Percentiles rank a stretch among this genome's conserved stretches.
Conservation (phyloP, 192 early-diverging fungal genomes). For the Entophlyctis luteolus region DNA sequence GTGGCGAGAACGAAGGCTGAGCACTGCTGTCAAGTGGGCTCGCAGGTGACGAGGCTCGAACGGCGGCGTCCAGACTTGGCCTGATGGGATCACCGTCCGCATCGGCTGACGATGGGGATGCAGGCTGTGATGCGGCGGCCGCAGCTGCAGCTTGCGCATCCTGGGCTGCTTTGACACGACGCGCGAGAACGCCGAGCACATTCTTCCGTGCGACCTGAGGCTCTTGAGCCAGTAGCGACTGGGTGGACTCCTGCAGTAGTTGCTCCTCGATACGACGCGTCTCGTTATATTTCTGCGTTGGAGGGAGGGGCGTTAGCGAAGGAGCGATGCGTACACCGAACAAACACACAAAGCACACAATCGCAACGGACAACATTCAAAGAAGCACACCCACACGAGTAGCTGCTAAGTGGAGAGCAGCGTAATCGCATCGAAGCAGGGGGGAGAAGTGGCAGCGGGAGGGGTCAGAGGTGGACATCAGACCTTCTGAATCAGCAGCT, state of each 20-base stretch:
- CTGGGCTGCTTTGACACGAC: background rate
- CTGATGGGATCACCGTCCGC: background rate
- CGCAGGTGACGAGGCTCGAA: too few relatives aligned
- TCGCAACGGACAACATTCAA: too few relatives aligned
- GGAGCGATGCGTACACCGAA: too few relatives aligned
- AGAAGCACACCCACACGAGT: too few relatives aligned
- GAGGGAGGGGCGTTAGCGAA: too few relatives aligned
- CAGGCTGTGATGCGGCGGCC: too few relatives aligned
- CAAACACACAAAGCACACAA: too few relatives aligned
- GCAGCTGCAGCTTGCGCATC: background rate
- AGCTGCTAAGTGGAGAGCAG: too few relatives aligned
- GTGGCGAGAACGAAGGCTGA: too few relatives aligned
- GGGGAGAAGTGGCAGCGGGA: background rate
- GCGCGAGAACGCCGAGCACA: background rate
- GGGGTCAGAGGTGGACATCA: background rate
- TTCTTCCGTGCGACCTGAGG: background rate
- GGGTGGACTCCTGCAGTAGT: background rate
- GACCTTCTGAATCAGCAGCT: slow-evolving; percentile 11
- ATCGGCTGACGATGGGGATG: background rate
- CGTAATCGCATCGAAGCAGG: too few relatives aligned
- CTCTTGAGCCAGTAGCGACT: too few relatives aligned
- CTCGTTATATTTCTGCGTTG: background rate
- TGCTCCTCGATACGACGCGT: background rate
- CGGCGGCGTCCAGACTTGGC: background rate
- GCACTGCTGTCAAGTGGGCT: too few relatives aligned